Evolutionary conservation across 352 stramenopile genomes (phyloP).

Genomic region (Phytophthora fragariae): DNA sequence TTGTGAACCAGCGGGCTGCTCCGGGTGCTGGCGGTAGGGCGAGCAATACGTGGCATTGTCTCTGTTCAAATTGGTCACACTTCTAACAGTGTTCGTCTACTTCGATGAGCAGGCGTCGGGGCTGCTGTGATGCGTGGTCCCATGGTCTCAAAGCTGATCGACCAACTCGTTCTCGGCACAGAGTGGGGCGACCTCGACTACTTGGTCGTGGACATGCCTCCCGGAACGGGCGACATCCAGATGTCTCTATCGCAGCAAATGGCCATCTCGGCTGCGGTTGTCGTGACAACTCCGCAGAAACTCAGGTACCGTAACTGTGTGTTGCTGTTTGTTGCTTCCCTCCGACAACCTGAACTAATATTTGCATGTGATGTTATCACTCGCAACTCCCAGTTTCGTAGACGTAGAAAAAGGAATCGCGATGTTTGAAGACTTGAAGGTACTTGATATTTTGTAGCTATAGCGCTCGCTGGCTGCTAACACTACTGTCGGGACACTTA

Average conservation of each 20-base stretch:
- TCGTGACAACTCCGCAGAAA: conserved; percentile 99
- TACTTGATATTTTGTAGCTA: conserved; percentile 8
- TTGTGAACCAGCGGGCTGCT: conserved; percentile 88
- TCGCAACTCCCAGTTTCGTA: conserved; percentile 84
- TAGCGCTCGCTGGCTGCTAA: background rate
- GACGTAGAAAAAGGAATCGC: conserved; percentile 99
- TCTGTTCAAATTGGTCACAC: conserved; percentile 2
- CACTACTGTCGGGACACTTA: background rate
- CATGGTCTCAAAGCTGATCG: conserved; percentile 98
- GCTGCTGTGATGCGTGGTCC: conserved; percentile 96
- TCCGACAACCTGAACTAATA: conserved; percentile 2
- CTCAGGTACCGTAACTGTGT: conserved; percentile 67
- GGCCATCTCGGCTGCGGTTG: conserved; percentile 97
- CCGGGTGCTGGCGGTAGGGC: conserved; percentile 70
- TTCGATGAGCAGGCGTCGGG: conserved; percentile 53
- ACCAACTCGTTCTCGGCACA: conserved; percentile 96
- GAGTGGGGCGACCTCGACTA: conserved; percentile 99
- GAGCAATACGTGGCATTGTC: background rate
- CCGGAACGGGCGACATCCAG: conserved; percentile 99
- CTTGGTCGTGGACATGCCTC: conserved; percentile 98
- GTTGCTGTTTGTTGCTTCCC: too few species aligned
- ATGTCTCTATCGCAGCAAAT: conserved; percentile 98
- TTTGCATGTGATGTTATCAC: background rate
- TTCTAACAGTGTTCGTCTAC: conserved; percentile 1
- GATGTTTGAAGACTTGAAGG: conserved; percentile 98